A percentile compares a stretch with the other conserved stretches of the same genome.
Evolutionary conservation across 1,284 basidiomycete species (phyloP).

Genomic region (Stereum hirsutum): DNA sequence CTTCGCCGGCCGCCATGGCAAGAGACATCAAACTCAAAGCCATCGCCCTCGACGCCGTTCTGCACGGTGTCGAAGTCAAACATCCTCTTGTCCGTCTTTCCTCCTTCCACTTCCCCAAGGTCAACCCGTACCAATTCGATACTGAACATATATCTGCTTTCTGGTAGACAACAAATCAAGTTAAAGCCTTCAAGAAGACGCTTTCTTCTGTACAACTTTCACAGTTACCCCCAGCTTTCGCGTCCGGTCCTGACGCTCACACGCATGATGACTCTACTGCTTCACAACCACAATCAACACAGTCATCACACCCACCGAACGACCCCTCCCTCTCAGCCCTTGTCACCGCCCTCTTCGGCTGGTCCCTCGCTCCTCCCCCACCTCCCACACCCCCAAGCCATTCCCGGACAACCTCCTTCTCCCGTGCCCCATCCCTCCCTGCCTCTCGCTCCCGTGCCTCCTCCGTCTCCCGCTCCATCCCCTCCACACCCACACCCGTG

Average conservation of each 20-base stretch:
- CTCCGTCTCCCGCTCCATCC: conserved; percentile 10
- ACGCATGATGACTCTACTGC: too few species aligned
- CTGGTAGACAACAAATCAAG: conserved; percentile 24
- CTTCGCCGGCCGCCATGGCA: conserved; percentile 50
- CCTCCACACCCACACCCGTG: too few species aligned
- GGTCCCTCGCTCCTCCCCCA: conserved; percentile 42
- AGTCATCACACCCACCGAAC: too few species aligned
- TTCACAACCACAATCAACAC: neutral
- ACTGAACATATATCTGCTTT: too few species aligned
- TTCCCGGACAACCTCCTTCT: conserved; percentile 26
- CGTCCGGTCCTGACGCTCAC: too few species aligned
- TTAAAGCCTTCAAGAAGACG: conserved; percentile 20
- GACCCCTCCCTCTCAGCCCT: conserved; percentile 46
- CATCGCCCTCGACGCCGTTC: conserved; percentile 35
- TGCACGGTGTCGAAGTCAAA: conserved; percentile 48
- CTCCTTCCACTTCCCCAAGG: too few species aligned
- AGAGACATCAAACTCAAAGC: conserved; percentile 52
- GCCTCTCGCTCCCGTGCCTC: conserved; percentile 31
- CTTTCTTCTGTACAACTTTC: conserved; percentile 20
- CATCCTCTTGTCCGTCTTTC: conserved; percentile 60
- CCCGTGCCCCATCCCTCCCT: conserved; percentile 28
- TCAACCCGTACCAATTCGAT: too few species aligned
- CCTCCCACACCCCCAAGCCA: conserved; percentile 23
- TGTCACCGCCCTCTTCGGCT: conserved; percentile 62
- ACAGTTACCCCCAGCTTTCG: neutral